These are phyloP conservation scores for Anaeromyces robustus DNA, from an alignment of 192 early-diverging fungal species.

Conservation along the genomic window DNA sequence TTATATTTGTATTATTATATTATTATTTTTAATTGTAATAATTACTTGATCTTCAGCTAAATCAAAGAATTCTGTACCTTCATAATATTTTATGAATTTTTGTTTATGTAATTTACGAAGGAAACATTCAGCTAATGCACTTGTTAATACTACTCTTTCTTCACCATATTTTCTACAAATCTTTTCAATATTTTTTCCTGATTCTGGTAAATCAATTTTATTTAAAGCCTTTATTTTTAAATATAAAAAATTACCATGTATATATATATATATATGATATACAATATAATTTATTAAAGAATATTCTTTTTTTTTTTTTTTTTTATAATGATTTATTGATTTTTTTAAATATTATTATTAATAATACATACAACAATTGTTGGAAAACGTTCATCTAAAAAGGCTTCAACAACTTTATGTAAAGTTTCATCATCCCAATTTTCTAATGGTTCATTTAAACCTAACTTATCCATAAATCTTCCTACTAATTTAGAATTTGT, in stretches of 20 bases:
- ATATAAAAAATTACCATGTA: too few relatives aligned
- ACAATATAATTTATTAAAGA: too few relatives aligned
- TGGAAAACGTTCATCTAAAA: slow-evolving; percentile 64
- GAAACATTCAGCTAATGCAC: slow-evolving; percentile 48
- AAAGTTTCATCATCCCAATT: slow-evolving; percentile 49
- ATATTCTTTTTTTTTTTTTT: too few relatives aligned
- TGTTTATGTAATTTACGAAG: slow-evolving; percentile 44
- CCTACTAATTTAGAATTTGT: slow-evolving; percentile 25
- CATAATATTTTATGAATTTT: slow-evolving; percentile 27
- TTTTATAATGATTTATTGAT: too few relatives aligned
- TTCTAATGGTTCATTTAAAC: slow-evolving; percentile 35
- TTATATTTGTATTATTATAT: background rate
- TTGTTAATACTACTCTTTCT: slow-evolving; percentile 33
- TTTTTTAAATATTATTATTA: too few relatives aligned
- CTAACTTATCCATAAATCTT: slow-evolving; percentile 27
- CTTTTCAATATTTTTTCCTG: slow-evolving; percentile 64
- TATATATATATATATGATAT: too few relatives aligned
- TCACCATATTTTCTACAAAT: slow-evolving; percentile 57
- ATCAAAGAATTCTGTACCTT: slow-evolving; percentile 31
- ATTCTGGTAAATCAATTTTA: slow-evolving; percentile 72
- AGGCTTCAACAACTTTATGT: slow-evolving; percentile 37
- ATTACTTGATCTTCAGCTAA: slow-evolving; percentile 18
- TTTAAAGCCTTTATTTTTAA: slow-evolving; percentile 44
- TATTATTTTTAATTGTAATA: background rate
- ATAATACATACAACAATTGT: slow-evolving; percentile 41